phyloP scores from a whole-genome alignment of 2,329 filamentous ascomycete species.

The Exophiala xenobiotica region DNA sequence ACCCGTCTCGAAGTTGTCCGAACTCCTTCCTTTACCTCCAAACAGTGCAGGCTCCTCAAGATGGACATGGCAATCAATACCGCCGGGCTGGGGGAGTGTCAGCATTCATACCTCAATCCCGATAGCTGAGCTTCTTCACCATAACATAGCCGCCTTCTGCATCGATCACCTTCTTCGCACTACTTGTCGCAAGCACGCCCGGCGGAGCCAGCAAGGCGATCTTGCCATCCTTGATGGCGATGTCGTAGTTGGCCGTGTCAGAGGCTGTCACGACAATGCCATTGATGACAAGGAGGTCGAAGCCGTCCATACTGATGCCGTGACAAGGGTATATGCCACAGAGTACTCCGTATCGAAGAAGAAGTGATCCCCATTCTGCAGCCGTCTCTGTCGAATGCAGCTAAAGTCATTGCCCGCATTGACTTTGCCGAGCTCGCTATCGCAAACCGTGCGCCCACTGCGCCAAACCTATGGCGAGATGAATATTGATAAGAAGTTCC shows the following conservation, averaged over 20 bases:
- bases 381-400: neutral
- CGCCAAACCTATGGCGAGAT: too few species aligned
- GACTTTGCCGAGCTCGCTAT: slow-evolving; percentile 31
- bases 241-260: slow-evolving; percentile 44
- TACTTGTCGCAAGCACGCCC: slow-evolving; percentile 34
- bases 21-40: slow-evolving; percentile 44
- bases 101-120: neutral
- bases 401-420: slow-evolving; percentile 59
- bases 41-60: slow-evolving; percentile 48
- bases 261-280: slow-evolving; percentile 46
- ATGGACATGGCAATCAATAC: slow-evolving; percentile 51
- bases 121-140: slow-evolving; percentile 15
- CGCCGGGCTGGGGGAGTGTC: slow-evolving; percentile 37
- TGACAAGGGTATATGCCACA: too few species aligned
- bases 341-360: too few species aligned
- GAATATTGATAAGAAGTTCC: neutral
- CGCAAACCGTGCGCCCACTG: neutral
- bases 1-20: slow-evolving; percentile 46
- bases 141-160: slow-evolving; percentile 47
- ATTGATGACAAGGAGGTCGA: slow-evolving; percentile 46
- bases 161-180: slow-evolving; percentile 40
- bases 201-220: slow-evolving; percentile 44
- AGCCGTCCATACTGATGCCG: slow-evolving; percentile 30
- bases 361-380: slow-evolving; percentile 9
- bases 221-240: slow-evolving; percentile 47